Evolutionary conservation across 2,329 filamentous ascomycete species (phyloP).

Genomic region (Diaporthe ampelina): DNA sequence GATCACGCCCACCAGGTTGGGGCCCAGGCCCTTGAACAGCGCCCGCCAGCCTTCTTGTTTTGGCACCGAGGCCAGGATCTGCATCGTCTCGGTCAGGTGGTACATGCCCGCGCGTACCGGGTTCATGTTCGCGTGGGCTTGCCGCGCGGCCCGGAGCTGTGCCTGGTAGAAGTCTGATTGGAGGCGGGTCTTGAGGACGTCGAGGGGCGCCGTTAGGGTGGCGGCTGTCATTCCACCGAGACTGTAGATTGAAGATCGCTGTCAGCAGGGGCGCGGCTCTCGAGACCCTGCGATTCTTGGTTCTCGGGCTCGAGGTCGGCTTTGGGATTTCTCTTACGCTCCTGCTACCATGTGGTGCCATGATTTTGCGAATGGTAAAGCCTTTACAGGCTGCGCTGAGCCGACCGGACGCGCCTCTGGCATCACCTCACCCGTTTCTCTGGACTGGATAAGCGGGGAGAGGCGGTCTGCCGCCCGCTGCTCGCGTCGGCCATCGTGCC

Average conservation of each 20-base stretch:
- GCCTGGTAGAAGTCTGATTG: slow-evolving; percentile 96
- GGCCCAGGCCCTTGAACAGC: slow-evolving; percentile 92
- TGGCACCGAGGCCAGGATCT: slow-evolving; percentile 87
- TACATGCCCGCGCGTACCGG: slow-evolving; percentile 76
- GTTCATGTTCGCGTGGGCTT: slow-evolving; percentile 70
- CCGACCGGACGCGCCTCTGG: slow-evolving; percentile 52
- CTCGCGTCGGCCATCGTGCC: slow-evolving; percentile 27
- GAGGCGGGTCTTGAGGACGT: slow-evolving; percentile 92
- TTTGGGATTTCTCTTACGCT: slow-evolving; percentile 70
- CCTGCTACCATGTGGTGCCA: slow-evolving; percentile 95
- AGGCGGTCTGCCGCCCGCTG: slow-evolving; percentile 39
- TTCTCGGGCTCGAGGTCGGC: slow-evolving; percentile 15
- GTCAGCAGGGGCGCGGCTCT: slow-evolving; percentile 35
- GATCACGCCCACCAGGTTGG: slow-evolving; percentile 90
- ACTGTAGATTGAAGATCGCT: slow-evolving; percentile 58
- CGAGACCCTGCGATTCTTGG: neutral
- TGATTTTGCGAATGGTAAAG: slow-evolving; percentile 76
- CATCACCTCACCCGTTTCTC: slow-evolving; percentile 71
- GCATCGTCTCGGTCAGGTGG: slow-evolving; percentile 87
- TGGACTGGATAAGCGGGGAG: slow-evolving; percentile 65
- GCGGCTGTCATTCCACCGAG: slow-evolving; percentile 92
- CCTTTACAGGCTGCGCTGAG: slow-evolving; percentile 51
- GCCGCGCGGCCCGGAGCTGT: slow-evolving; percentile 78
- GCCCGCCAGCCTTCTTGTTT: slow-evolving; percentile 86
- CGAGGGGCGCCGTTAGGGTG: slow-evolving; percentile 92